phyloP scores from a whole-genome alignment of 2,329 filamentous ascomycete species.

The Elsinoe perseae region DNA sequence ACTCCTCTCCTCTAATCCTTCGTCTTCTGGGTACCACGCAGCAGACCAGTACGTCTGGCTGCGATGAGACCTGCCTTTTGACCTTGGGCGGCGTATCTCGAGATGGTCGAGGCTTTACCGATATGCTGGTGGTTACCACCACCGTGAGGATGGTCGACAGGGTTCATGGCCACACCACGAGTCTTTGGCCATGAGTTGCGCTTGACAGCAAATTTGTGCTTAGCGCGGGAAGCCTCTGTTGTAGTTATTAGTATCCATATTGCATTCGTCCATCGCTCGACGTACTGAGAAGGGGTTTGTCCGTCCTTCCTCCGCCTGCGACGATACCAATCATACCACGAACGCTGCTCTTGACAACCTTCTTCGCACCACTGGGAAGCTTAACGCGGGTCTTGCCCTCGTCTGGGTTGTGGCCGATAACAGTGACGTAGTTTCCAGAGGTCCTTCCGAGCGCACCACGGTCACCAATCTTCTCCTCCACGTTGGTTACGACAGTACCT shows the following conservation, averaged over 20 bases:
- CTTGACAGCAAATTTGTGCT: slow-evolving; percentile 99
- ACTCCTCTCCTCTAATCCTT: slow-evolving; percentile 58
- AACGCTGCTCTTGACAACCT: slow-evolving; percentile 84
- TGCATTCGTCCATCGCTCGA: slow-evolving; percentile 18
- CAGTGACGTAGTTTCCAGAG: slow-evolving; percentile 98
- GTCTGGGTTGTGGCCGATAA: slow-evolving; percentile 95
- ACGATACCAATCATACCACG: slow-evolving; percentile 99
- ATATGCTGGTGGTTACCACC: slow-evolving; percentile 99
- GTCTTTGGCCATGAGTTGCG: slow-evolving; percentile 99
- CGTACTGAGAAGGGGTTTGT: slow-evolving; percentile 95
- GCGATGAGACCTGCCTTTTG: slow-evolving; percentile 99
- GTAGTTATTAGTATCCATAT: slow-evolving; percentile 28
- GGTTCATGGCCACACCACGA: slow-evolving; percentile 99
- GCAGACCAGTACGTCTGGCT: slow-evolving; percentile 97
- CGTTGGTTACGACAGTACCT: slow-evolving; percentile 98
- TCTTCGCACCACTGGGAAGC: slow-evolving; percentile 98
- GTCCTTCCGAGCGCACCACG: slow-evolving; percentile 93
- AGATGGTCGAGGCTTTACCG: slow-evolving; percentile 99
- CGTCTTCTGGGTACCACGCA: slow-evolving; percentile 99
- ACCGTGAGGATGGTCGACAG: slow-evolving; percentile 79
- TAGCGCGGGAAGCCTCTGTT: slow-evolving; percentile 91
- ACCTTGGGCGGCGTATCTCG: slow-evolving; percentile 92
- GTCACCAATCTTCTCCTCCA: slow-evolving; percentile 98
- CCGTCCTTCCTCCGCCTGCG: slow-evolving; percentile 97
- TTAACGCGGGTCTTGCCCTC: slow-evolving; percentile 99